phyloP scores from a whole-genome alignment of 1,284 basidiomycete species.

The Flammula alnicola region DNA sequence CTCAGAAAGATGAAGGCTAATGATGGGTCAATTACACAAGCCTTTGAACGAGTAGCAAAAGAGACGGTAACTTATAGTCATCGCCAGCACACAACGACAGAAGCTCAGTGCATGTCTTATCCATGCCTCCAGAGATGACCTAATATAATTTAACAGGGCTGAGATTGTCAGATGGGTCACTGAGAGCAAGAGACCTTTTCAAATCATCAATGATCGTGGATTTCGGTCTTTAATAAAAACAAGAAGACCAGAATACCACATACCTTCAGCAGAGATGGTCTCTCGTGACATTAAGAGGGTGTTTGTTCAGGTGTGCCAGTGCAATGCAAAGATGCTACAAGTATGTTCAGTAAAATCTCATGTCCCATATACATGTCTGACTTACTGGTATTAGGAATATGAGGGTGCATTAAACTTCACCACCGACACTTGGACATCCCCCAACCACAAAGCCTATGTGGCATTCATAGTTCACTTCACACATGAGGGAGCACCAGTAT shows the following conservation, averaged over 20 bases:
- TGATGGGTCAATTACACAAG: constrained; percentile 28
- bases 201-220: constrained; percentile 13
- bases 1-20: constrained; percentile 8
- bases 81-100: constrained; percentile 8
- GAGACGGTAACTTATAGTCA: constrained; percentile 12
- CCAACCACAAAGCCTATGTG: constrained; percentile 12
- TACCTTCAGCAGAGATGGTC: constrained; percentile 5
- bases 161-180: constrained; percentile 17
- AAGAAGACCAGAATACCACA: constrained; percentile 11
- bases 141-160: not conserved
- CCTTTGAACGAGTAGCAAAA: constrained; percentile 30
- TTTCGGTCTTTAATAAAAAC: constrained; percentile 18
- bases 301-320: constrained; percentile 2
- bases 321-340: constrained; percentile 14
- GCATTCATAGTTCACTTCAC: constrained; percentile 11
- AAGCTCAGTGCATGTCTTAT: constrained; percentile 6
- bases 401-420: constrained; percentile 5
- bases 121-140: not conserved
- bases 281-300: constrained; percentile 14
- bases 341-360: not conserved
- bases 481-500: constrained; percentile 2
- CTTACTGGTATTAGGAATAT: constrained; percentile 1
- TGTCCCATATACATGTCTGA: not conserved
- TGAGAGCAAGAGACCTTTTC: constrained; percentile 10
- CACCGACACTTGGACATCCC: constrained; percentile 15